Evolutionary conservation across 805 yeast genomes (phyloP), one percentile per base, ranked within the genome.

Genomic region (Starmerella bombicola): DNA sequence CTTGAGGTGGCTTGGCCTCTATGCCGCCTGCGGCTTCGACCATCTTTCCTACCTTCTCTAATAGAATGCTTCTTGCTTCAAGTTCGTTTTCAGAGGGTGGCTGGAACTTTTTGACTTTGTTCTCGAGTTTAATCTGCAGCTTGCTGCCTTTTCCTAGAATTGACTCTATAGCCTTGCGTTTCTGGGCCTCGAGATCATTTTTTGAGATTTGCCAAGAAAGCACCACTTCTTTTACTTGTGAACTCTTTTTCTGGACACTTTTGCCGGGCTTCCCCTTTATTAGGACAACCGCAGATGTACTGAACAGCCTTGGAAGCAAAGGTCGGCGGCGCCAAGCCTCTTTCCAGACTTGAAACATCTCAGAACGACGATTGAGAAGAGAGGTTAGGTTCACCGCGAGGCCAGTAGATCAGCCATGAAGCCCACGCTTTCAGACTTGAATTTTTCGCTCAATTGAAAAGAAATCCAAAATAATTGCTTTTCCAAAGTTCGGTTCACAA

Each of bases 171-270:
- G 61, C 61, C 21, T 42, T 47, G 19, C 48, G 39, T 35, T 60
- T 60, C 41, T 58, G 63, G 7, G 55, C 51, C 15, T 49, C 48
- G 2, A 60, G 47, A 40, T 60, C 64, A 33, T 54, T 45, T 13
- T 41, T 42, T 7, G 59, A 56, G 23, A 60, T 58, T 8, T 48
- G 47, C 64, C 64, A 60, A 4, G 60, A 53, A 2, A 59, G 38
- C 2, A 51, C 48, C 2, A 58, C 47, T 18, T 58, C 59, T 33
- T 53, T 53, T 16, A 45, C 44, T 29, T 47, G 40, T 3, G 46
- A 36, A 13, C 9, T 9, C 17, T 39, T 39, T 20, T 35, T 39
- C 24, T 8, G 39, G 22, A 5, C 23, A 9, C 33, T 30, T 29
- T 40, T 40, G 18, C 17, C 31, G 8, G 42, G 17, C 25, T 33